These are phyloP conservation scores for Mycena citricolor DNA, from an alignment of 1,284 basidiomycete species.

Conservation along the genomic window DNA sequence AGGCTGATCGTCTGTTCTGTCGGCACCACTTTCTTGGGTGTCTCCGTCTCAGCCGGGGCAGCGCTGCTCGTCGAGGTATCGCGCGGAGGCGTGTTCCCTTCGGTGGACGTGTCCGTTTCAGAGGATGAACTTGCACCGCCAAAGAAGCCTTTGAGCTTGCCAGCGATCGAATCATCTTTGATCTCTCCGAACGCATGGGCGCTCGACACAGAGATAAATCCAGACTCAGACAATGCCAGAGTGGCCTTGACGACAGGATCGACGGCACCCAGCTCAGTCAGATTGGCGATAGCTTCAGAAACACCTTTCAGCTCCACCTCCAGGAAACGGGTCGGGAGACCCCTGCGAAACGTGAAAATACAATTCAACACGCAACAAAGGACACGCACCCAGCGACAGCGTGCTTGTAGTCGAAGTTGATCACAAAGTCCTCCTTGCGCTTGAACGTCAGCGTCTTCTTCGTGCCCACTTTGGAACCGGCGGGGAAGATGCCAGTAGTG, in stretches of 20 bases:
- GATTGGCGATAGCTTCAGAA: conserved; percentile 66
- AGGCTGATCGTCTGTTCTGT: conserved; percentile 61
- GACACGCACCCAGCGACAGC: conserved; percentile 54
- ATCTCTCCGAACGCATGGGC: conserved; percentile 74
- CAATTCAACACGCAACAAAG: conserved; percentile 1
- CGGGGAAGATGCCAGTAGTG: conserved; percentile 72
- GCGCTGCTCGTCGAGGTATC: conserved; percentile 28
- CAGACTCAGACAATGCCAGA: conserved; percentile 78
- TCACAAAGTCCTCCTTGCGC: conserved; percentile 73
- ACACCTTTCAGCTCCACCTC: conserved; percentile 71
- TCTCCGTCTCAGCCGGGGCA: conserved; percentile 30
- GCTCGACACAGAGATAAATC: conserved; percentile 77
- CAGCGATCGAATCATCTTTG: conserved; percentile 75
- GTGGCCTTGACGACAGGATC: conserved; percentile 82
- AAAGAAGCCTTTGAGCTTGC: conserved; percentile 85
- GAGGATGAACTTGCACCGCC: conserved; percentile 52
- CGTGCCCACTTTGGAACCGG: conserved; percentile 70
- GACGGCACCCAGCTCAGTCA: conserved; percentile 69
- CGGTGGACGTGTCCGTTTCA: conserved; percentile 37
- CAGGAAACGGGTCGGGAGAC: conserved; percentile 67
- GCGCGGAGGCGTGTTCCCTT: conserved; percentile 41
- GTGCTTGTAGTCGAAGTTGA: conserved; percentile 72
- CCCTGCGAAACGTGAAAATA: conserved; percentile 37
- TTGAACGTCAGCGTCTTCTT: conserved; percentile 86
- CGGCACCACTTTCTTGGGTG: conserved; percentile 38